These are phyloP conservation scores for Calonectria montana DNA, from an alignment of 2,329 filamentous ascomycete genomes.

Conservation along the genomic window DNA sequence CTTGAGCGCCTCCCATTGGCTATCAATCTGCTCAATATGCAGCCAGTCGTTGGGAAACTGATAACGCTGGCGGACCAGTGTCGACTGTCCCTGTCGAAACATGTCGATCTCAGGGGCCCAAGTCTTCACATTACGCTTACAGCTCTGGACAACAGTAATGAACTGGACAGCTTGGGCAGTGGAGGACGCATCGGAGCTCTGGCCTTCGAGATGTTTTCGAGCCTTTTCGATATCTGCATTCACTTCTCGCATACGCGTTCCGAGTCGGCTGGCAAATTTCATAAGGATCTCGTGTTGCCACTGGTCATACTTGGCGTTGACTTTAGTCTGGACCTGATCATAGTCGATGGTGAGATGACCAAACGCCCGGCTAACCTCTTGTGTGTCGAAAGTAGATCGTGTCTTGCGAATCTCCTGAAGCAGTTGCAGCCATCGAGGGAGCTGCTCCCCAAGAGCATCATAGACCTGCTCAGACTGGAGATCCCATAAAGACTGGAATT, in stretches of 20 bases:
- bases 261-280: slow-evolving; percentile 91
- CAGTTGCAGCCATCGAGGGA: slow-evolving; percentile 92
- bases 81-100: slow-evolving; percentile 95
- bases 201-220: slow-evolving; percentile 87
- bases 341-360: slow-evolving; percentile 97
- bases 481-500: slow-evolving; percentile 99
- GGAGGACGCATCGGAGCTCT: slow-evolving; percentile 92
- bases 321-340: slow-evolving; percentile 97
- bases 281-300: slow-evolving; percentile 98
- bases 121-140: slow-evolving; percentile 90
- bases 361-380: slow-evolving; percentile 91
- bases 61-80: slow-evolving; percentile 89
- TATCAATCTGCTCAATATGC: slow-evolving; percentile 94
- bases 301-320: slow-evolving; percentile 99
- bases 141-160: slow-evolving; percentile 97
- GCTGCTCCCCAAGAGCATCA: slow-evolving; percentile 88
- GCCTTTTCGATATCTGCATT: slow-evolving; percentile 93
- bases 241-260: slow-evolving; percentile 90
- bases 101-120: slow-evolving; percentile 97
- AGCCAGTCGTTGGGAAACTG: slow-evolving; percentile 96
- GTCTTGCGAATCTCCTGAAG: slow-evolving; percentile 98
- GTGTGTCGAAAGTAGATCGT: slow-evolving; percentile 95
- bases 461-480: slow-evolving; percentile 96
- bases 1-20: slow-evolving; percentile 93
- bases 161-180: slow-evolving; percentile 98